These are phyloP conservation scores for Phytophthora pinifolia DNA, from an alignment of 352 stramenopile genomes.

Conservation along the genomic window DNA sequence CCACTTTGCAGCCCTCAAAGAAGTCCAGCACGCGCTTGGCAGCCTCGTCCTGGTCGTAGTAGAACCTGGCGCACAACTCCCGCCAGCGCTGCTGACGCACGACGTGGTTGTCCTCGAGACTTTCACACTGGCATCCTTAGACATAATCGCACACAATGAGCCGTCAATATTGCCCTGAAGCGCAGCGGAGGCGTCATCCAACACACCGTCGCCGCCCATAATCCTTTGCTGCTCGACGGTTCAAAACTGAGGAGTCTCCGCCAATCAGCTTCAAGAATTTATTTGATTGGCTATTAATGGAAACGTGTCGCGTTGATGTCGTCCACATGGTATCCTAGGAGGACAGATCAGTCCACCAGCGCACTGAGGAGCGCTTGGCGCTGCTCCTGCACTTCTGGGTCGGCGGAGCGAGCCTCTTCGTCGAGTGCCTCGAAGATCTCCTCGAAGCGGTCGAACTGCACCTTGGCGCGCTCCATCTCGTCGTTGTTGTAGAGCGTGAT, in stretches of 20 bases:
- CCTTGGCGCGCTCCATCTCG: slow-evolving; percentile 82
- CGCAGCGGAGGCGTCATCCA: neutral
- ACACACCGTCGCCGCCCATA: slow-evolving; percentile 22
- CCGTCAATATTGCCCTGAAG: slow-evolving; percentile 1
- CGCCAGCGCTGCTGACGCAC: slow-evolving; percentile 50
- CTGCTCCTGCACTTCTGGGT: slow-evolving; percentile 74
- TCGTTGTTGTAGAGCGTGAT: slow-evolving; percentile 91
- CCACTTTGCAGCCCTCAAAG: slow-evolving; percentile 64
- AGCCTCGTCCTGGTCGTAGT: slow-evolving; percentile 51
- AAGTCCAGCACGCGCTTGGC: slow-evolving; percentile 70
- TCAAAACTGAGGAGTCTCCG: slow-evolving; percentile 9
- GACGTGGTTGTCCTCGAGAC: slow-evolving; percentile 22
- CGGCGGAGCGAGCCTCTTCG: slow-evolving; percentile 63
- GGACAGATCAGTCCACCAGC: slow-evolving; percentile 52
- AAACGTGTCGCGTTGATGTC: slow-evolving; percentile 8
- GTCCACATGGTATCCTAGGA: slow-evolving; percentile 2
- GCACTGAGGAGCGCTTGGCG: slow-evolving; percentile 68
- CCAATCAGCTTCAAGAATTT: slow-evolving; percentile 6
- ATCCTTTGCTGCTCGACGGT: slow-evolving; percentile 12
- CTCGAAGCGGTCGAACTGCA: slow-evolving; percentile 86
- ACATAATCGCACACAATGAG: slow-evolving; percentile 2
- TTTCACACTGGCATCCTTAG: slow-evolving; percentile 41
- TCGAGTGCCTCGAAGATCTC: slow-evolving; percentile 75
- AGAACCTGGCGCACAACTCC: slow-evolving; percentile 61
- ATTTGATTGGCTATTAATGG: slow-evolving; percentile 19